Percentiles rank a stretch among this genome's conserved stretches.
These are phyloP conservation scores for Talaromyces sp. DNA, from an alignment of 2,329 filamentous ascomycete species.

Conservation along the genomic window DNA sequence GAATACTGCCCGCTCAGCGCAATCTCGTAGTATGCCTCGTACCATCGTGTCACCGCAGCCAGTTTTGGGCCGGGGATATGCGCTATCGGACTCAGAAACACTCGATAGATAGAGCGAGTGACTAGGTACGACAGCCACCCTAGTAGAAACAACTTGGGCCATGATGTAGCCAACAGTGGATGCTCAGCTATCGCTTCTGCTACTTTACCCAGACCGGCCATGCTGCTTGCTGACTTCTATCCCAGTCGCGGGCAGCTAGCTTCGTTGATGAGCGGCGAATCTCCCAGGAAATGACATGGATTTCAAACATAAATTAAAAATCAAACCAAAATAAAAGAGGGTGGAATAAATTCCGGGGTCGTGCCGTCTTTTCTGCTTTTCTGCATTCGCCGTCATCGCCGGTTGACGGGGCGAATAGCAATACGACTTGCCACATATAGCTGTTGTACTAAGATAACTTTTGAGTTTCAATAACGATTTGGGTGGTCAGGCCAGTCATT, in stretches of 20 bases:
- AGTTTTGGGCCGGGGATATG: constrained; percentile 30
- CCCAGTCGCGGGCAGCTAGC: background rate
- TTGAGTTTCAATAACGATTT: background rate
- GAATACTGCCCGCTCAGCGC: constrained; percentile 19
- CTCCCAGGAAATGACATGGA: background rate
- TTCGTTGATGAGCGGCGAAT: background rate
- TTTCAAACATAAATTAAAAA: background rate
- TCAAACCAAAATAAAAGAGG: background rate
- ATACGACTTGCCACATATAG: background rate
- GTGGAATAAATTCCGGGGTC: background rate
- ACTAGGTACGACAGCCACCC: constrained; percentile 1
- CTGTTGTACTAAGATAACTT: background rate
- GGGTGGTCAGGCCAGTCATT: background rate
- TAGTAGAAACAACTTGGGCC: background rate
- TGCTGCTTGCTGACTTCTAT: background rate
- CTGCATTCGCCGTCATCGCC: background rate
- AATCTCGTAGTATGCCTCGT: constrained; percentile 27
- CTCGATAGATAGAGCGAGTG: constrained; percentile 18
- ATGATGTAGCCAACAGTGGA: background rate
- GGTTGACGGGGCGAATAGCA: background rate
- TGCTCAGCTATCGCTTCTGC: background rate
- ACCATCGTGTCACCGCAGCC: constrained; percentile 24
- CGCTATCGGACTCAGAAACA: constrained; percentile 27
- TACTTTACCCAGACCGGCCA: background rate
- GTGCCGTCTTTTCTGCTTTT: background rate